Evolutionary conservation across 148 eudicot genomes (phyloP), one percentile per base, ranked within the genome.

Genomic region (Camellia sinensis): DNA sequence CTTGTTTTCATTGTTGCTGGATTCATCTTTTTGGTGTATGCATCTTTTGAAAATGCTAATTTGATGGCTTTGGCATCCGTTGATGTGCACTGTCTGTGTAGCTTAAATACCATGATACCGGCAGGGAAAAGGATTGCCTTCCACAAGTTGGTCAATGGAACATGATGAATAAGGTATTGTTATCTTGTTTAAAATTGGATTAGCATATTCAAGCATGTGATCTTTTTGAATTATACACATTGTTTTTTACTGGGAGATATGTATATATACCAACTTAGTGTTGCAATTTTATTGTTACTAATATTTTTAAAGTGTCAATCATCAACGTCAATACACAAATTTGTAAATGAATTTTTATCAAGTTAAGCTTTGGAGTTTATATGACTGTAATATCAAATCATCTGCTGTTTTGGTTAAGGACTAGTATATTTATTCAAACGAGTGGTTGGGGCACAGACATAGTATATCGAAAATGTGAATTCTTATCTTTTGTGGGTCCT

Each of bases 131-230:
- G 82, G 92, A 89, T 81, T 89, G 89, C 71, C 85, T 87, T 3
- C 98, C 98, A 0, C 94, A 90, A 86, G 96, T 94, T 78, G 98
- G 98, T 62, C 93, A 90, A 75, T 92, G 98, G 96, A 94, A 94
- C 37, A 94, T 93, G 94, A 88, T 91, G 91, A 93, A 93, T 60
- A 93, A 93, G 91, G 97, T 92, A 89, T 61, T 14, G 6, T 67
- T 12, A 6, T 21, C 45, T 56, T 18, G 44, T 61, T 2, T 53
- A 13, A 48, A 69, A 22, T 43, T 14, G 6, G 21, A 45, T 37
- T 75, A 3, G 57, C 50, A 9, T 19, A 22, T 45, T 40, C 9
- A n/a, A 54, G 73, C 45, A 53, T 48, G 15, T 29, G 6, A 50
- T 48, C 18, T 52, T 19, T 79, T 3, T 22, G 60, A 13, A 63